Conservation (phyloP, 202 grass and related monocot species). For the Zoysia matrella region DNA sequence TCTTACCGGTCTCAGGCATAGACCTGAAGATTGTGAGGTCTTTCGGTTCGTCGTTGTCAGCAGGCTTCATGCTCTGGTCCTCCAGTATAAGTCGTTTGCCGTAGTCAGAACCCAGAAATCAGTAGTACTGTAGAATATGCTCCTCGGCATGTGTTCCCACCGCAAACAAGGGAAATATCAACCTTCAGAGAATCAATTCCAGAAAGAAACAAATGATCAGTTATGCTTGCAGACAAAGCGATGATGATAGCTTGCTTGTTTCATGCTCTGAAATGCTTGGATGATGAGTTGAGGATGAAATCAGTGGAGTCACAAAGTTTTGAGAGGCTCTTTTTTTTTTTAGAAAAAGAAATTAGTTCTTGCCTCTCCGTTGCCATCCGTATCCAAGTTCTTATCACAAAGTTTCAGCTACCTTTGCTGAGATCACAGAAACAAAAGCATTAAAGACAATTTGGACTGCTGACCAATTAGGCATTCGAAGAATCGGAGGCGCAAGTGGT, state of each 20-base stretch:
- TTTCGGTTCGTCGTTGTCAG: slow-evolving; percentile 31
- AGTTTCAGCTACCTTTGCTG: too few species aligned
- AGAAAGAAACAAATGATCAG: background rate
- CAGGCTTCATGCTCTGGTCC: slow-evolving; percentile 18
- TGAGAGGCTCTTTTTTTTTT: too few species aligned
- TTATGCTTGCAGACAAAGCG: slow-evolving; percentile 33
- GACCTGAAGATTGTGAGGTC: slow-evolving; percentile 32
- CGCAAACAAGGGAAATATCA: slow-evolving; percentile 23
- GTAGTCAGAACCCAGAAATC: slow-evolving; percentile 14
- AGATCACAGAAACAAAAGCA: too few species aligned
- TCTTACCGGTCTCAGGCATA: background rate
- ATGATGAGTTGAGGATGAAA: slow-evolving; percentile 10
- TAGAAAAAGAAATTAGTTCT: too few species aligned
- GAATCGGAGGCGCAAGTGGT: background rate
- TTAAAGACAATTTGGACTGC: background rate
- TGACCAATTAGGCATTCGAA: background rate
- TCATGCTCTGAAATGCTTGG: slow-evolving; percentile 1
- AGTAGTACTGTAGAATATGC: slow-evolving; percentile 14
- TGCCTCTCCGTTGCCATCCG: too few species aligned
- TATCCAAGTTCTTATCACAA: too few species aligned
- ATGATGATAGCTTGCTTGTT: background rate
- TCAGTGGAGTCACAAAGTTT: background rate
- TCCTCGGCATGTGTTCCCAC: slow-evolving; percentile 17
- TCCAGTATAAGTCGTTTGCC: slow-evolving; percentile 5
- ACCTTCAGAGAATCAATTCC: slow-evolving; percentile 6